These are phyloP conservation scores for Starmerella floricola DNA, from an alignment of 805 yeast species.

Conservation along the genomic window DNA sequence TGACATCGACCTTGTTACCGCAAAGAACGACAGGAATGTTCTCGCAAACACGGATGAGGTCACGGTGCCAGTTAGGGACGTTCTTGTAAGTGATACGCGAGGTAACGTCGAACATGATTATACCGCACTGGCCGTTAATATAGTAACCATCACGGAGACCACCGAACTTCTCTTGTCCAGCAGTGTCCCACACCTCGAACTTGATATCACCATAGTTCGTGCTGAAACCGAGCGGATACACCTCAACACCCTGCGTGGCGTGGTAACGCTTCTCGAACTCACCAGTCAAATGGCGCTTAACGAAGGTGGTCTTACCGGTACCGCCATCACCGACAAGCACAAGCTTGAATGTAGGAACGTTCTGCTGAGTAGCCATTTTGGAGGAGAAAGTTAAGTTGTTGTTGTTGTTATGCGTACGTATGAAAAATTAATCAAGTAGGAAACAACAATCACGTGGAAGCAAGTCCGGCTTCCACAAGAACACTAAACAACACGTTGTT, in stretches of 20 bases:
- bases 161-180: slow-evolving; percentile 99
- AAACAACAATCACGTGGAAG: background rate
- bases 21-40: slow-evolving; percentile 97
- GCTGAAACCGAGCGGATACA: slow-evolving; percentile 94
- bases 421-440: slow-evolving; percentile 6
- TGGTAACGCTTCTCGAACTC: slow-evolving; percentile 98
- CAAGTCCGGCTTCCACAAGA: too few relatives aligned
- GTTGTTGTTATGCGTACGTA: background rate
- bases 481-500: too few relatives aligned
- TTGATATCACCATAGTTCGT: slow-evolving; percentile 98
- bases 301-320: slow-evolving; percentile 99
- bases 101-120: slow-evolving; percentile 99
- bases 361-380: slow-evolving; percentile 29
- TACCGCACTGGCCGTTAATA: slow-evolving; percentile 99
- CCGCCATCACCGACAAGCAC: slow-evolving; percentile 99
- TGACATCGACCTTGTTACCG: slow-evolving; percentile 99
- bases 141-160: slow-evolving; percentile 99
- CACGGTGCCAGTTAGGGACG: slow-evolving; percentile 99
- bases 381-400: background rate
- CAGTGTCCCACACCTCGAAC: slow-evolving; percentile 99
- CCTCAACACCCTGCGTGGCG: slow-evolving; percentile 99
- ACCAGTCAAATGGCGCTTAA: slow-evolving; percentile 97
- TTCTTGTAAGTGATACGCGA: slow-evolving; percentile 98
- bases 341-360: slow-evolving; percentile 91
- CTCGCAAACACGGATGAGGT: slow-evolving; percentile 98